A percentile compares a stretch with the other conserved stretches of the same genome.
These are phyloP conservation scores for Diplodia corticola DNA, from an alignment of 2,329 filamentous ascomycete species.

Conservation along the genomic window DNA sequence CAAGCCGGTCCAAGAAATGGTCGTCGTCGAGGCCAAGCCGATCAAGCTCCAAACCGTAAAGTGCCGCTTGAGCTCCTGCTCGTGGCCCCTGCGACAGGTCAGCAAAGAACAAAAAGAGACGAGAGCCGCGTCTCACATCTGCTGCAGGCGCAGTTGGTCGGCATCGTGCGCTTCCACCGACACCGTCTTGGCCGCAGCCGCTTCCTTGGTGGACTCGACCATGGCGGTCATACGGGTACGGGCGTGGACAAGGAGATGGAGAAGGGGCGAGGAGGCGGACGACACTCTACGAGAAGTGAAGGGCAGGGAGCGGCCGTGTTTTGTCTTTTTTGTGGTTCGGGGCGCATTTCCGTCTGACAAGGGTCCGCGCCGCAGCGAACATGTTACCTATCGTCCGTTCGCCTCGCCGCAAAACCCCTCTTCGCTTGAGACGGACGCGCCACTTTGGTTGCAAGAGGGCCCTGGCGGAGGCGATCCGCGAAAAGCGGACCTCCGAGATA, in stretches of 20 bases:
- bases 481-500: neutral
- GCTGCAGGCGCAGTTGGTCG: slow-evolving; percentile 19
- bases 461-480: neutral
- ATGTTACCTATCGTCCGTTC: neutral
- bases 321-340: too few relatives aligned
- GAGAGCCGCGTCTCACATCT: slow-evolving; percentile 16
- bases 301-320: too few relatives aligned
- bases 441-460: neutral
- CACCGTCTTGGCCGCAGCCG: slow-evolving; percentile 4
- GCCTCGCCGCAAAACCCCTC: neutral
- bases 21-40: slow-evolving; percentile 24
- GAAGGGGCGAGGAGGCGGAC: neutral
- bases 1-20: slow-evolving; percentile 26
- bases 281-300: too few relatives aligned
- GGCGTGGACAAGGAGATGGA: neutral
- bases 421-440: neutral
- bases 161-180: slow-evolving; percentile 12
- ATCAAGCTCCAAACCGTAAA: slow-evolving; percentile 23
- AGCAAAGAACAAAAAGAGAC: too few relatives aligned
- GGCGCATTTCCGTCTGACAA: neutral
- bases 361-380: neutral
- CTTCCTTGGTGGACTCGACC: neutral
- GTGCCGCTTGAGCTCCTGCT: slow-evolving; percentile 23
- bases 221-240: neutral
- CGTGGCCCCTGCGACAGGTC: slow-evolving; percentile 11